phyloP scores from a whole-genome alignment of 73 alveolate species.

The Tetrahymena malaccensis region DNA sequence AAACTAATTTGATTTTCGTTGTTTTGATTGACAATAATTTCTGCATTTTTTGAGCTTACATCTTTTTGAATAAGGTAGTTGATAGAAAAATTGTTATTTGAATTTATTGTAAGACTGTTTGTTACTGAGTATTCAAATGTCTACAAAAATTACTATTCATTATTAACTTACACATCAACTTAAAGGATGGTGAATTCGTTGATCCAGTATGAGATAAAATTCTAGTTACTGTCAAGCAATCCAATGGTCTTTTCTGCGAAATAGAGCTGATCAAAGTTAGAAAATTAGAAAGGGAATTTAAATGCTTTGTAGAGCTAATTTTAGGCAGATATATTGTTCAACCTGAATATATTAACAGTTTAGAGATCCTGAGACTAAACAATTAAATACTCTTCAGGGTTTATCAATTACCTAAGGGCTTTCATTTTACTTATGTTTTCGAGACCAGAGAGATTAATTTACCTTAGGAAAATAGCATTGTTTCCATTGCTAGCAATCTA shows the following conservation, averaged over 20 bases:
- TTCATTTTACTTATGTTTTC: neutral
- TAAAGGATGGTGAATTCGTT: neutral
- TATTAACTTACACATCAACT: neutral
- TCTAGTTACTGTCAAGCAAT: too few relatives aligned
- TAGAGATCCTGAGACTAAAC: neutral
- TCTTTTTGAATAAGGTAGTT: neutral
- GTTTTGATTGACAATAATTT: neutral
- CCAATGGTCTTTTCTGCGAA: neutral
- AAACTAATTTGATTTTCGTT: too few relatives aligned
- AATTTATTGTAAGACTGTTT: too few relatives aligned
- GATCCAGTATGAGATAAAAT: neutral
- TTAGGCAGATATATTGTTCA: neutral
- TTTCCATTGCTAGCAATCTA: too few relatives aligned
- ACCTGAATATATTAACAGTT: neutral
- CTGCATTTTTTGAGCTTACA: neutral
- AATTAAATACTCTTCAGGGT: neutral
- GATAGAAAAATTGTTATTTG: neutral
- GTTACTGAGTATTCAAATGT: neutral
- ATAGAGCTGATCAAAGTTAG: neutral
- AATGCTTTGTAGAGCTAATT: neutral
- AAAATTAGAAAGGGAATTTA: neutral
- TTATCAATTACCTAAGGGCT: neutral
- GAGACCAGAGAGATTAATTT: neutral
- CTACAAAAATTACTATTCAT: too few relatives aligned
- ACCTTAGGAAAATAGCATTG: neutral